These are phyloP conservation scores for Coemansia sp. DNA, from an alignment of 192 early-diverging fungal species.

Conservation along the genomic window DNA sequence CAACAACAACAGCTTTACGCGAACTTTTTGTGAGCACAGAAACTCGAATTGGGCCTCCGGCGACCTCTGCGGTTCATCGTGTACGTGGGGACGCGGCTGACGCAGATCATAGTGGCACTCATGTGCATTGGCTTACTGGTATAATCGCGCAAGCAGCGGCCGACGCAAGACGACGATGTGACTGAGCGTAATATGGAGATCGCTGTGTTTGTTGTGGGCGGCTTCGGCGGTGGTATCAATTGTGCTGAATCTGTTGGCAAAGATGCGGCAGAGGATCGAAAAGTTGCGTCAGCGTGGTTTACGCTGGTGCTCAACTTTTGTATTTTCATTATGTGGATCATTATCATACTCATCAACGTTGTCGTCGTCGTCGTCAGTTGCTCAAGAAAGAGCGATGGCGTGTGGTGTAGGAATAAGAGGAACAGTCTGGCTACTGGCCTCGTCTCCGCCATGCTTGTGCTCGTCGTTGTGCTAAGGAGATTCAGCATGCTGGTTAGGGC, in stretches of 20 bases:
- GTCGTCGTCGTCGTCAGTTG: conserved; percentile 25
- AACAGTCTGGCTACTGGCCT: conserved; percentile 31
- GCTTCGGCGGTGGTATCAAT: conserved; percentile 27
- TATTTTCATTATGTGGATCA: conserved; percentile 38
- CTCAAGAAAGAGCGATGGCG: conserved; percentile 21
- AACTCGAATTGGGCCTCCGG: conserved; percentile 14
- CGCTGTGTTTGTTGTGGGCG: conserved; percentile 27
- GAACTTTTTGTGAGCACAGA: no score
- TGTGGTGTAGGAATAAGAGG: conserved; percentile 39
- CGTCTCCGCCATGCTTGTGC: conserved; percentile 42
- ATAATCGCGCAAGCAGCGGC: conserved; percentile 21
- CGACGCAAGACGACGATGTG: conserved; percentile 1
- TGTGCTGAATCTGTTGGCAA: conserved; percentile 27
- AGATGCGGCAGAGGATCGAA: conserved; percentile 30
- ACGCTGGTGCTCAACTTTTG: conserved; percentile 31
- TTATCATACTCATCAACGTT: conserved; percentile 43
- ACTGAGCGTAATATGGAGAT: conserved; percentile 29
- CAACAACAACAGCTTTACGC: no score
- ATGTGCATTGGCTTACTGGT: conserved; percentile 37
- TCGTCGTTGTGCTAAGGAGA: conserved; percentile 36
- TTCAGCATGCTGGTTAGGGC: conserved; percentile 39
- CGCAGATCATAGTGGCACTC: conserved; percentile 30
- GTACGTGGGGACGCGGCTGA: conserved; percentile 26
- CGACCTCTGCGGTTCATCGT: conserved; percentile 20
- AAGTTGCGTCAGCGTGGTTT: conserved; percentile 31